Evolutionary conservation across 2,329 filamentous ascomycete species (phyloP), one percentile per base, ranked within the genome.

Genomic region (Lachnellula suecica): DNA sequence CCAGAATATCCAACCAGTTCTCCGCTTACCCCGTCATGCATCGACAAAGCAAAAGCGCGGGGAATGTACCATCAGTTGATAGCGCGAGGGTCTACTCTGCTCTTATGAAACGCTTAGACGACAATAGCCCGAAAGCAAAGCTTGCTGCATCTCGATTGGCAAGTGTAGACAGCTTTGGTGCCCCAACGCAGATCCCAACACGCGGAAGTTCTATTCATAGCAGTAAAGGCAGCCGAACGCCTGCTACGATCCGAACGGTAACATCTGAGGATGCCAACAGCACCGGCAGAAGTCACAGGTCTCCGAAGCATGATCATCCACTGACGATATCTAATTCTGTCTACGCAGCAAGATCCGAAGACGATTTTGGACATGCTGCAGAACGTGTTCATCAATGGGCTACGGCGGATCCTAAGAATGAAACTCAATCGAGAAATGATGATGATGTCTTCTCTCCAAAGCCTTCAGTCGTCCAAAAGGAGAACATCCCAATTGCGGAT

Each of bases 71-170:
- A 23, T 60, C 71, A 0, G 70, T 82, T 22, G 76, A 85, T 51
- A 83, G 80, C 53, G 75, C 83, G 35, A 75, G 79, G 31, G 75
- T 88, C 3, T 87, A 85, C 61, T 82, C 81, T 5, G 84, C 83
- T 1, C 70, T 88, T n/a, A 81, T 87, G 69, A 79, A 79, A 55
- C 73, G 75, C 29, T 67, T 83, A 38, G 67, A 74, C 9, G 72
- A 76, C 10, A 72, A 70, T 2, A 70, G 70, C 22, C 62, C 64
- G 7, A 52, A 61, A 37, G 44, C 56, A 25, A 63, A 58, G n/a
- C 55, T 58, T 23, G 53, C 56, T 17, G 53, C 53, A 22, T 51
- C 51, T n/a, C 50, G 51, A 24, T 59, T 59, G 24, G 52, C 43
- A 5, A 66, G 56, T 35, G 31, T 56, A 6, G 56, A 63, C 11